Conservation (phyloP, 108 stramenopile genomes). For the Skeletonema potamos region DNA sequence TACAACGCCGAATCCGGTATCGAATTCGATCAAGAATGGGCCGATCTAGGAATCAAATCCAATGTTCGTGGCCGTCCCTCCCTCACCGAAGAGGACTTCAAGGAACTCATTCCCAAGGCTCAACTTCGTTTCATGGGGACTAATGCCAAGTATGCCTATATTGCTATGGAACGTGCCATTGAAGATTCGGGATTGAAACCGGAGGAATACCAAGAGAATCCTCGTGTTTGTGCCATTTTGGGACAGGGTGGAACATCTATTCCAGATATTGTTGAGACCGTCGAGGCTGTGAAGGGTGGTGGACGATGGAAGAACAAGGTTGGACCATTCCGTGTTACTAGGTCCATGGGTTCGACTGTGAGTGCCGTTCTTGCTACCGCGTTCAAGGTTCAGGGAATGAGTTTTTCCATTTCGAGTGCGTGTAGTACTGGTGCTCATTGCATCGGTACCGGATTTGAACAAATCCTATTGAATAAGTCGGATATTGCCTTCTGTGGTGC, state of each 20-base stretch:
- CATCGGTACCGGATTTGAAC: constrained; percentile 92
- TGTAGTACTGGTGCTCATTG: constrained; percentile 94
- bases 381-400: constrained; percentile 91
- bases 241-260: constrained; percentile 92
- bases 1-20: constrained; percentile 68
- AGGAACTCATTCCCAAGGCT: constrained; percentile 85
- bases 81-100: constrained; percentile 76
- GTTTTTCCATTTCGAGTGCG: constrained; percentile 83
- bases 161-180: constrained; percentile 85
- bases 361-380: constrained; percentile 86
- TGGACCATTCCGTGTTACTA: constrained; percentile 91
- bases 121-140: constrained; percentile 82
- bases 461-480: constrained; percentile 86
- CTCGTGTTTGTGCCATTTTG: constrained; percentile 85
- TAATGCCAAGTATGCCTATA: constrained; percentile 90
- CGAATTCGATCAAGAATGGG: constrained; percentile 74
- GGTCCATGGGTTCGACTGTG: constrained; percentile 92
- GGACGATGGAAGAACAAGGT: constrained; percentile 95
- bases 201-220: constrained; percentile 86
- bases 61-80: constrained; percentile 79
- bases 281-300: constrained; percentile 77
- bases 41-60: constrained; percentile 86
- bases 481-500: constrained; percentile 93
- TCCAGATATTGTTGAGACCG: constrained; percentile 91
- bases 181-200: constrained; percentile 78